Percentiles rank a stretch among this genome's conserved stretches.
These are phyloP conservation scores for Lumnitzera racemosa DNA, from an alignment of 345 rosid species.

Conservation along the genomic window DNA sequence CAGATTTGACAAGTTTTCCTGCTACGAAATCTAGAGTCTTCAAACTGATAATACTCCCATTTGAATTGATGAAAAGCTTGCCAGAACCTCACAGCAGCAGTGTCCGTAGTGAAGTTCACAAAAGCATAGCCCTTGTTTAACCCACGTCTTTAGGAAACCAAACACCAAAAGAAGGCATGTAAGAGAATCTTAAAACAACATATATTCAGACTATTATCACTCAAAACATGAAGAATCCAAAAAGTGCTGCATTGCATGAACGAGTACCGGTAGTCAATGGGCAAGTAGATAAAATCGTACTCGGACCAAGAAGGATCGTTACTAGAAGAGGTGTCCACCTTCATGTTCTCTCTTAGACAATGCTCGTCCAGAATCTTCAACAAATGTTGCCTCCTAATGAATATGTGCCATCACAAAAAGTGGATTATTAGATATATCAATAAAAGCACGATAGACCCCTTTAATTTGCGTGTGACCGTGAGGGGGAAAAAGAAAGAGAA, in stretches of 20 bases:
- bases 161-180: neutral
- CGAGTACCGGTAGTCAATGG: constrained; percentile 36
- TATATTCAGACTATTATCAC: neutral
- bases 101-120: constrained; percentile 36
- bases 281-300: constrained; percentile 41
- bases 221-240: neutral
- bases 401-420: neutral
- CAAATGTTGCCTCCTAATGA: constrained; percentile 18
- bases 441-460: neutral
- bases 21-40: constrained; percentile 10
- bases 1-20: constrained; percentile 35
- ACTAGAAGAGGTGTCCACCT: neutral
- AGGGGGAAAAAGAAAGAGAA: neutral
- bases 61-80: constrained; percentile 23
- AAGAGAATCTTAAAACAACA: neutral
- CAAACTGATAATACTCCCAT: constrained; percentile 28
- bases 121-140: constrained; percentile 45
- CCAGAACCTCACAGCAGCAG: constrained; percentile 24
- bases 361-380: constrained; percentile 37
- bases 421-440: neutral
- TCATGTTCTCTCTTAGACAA: constrained; percentile 27
- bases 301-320: constrained; percentile 15
- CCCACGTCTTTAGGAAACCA: constrained; percentile 7
- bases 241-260: neutral
- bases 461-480: neutral